Evolutionary conservation across 352 stramenopile species (phyloP).

Genomic region (Pythium brachiatum): DNA sequence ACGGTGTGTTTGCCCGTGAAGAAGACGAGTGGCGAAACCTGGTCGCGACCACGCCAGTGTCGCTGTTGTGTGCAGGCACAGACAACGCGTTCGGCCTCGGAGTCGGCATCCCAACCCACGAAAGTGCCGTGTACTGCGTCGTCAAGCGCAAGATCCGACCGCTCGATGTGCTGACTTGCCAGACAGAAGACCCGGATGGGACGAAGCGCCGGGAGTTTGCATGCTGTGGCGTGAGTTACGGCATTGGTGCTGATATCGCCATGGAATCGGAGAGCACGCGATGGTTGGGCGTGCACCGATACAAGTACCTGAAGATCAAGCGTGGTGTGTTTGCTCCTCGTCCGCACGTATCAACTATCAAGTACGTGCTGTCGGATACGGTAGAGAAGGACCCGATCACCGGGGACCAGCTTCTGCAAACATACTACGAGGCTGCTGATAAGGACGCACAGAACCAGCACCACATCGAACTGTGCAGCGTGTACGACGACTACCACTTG

Average conservation of each 20-base stretch:
- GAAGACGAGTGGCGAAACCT: conserved; percentile 71
- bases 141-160: conserved; percentile 82
- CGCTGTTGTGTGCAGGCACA: conserved; percentile 65
- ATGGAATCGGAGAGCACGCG: conserved; percentile 68
- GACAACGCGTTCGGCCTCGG: conserved; percentile 79
- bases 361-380: conserved; percentile 70
- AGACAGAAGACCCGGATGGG: conserved; percentile 45
- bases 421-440: conserved; percentile 71
- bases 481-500: conserved; percentile 57
- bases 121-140: conserved; percentile 68
- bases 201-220: conserved; percentile 59
- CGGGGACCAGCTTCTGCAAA: conserved; percentile 56
- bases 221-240: conserved; percentile 74
- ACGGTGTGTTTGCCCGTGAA: conserved; percentile 67
- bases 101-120: conserved; percentile 64
- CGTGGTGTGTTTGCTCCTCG: conserved; percentile 49
- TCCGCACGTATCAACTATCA: conserved; percentile 55
- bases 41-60: conserved; percentile 69
- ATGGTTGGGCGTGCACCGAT: conserved; percentile 70
- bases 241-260: conserved; percentile 71
- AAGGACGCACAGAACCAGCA: conserved; percentile 61
- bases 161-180: conserved; percentile 63
- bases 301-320: conserved; percentile 75
- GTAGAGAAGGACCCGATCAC: conserved; percentile 37
- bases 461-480: conserved; percentile 71